phyloP scores from a whole-genome alignment of 495 filamentous ascomycete genomes.

The Penicillium salamii region DNA sequence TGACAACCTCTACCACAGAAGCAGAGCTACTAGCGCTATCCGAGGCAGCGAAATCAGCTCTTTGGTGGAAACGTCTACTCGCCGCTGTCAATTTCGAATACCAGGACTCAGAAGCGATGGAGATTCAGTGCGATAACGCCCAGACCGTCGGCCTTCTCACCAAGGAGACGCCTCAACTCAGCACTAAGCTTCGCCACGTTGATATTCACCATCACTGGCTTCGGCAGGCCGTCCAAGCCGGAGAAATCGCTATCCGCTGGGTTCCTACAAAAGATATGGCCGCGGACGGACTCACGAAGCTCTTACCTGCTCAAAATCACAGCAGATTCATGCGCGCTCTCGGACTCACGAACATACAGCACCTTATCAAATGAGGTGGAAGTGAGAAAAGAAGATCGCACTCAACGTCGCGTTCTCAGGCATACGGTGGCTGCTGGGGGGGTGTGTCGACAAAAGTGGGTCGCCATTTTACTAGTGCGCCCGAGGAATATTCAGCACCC shows the following conservation, averaged over 20 bases:
- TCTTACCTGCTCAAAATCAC: background rate
- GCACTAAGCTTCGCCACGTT: slow-evolving; percentile 16
- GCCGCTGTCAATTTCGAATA: background rate
- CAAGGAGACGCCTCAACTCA: background rate
- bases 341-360: too few relatives aligned
- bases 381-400: too few relatives aligned
- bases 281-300: slow-evolving; percentile 15
- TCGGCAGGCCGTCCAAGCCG: slow-evolving; percentile 6
- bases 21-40: slow-evolving; percentile 16
- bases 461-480: too few relatives aligned
- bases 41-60: background rate
- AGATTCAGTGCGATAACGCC: slow-evolving; percentile 2
- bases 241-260: slow-evolving; percentile 1
- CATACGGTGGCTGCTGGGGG: too few relatives aligned
- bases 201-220: slow-evolving; percentile 19
- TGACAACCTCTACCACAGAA: slow-evolving; percentile 19
- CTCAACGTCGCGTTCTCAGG: too few relatives aligned
- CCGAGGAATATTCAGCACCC: too few relatives aligned
- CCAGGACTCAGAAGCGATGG: background rate
- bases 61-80: slow-evolving; percentile 10
- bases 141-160: background rate
- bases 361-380: too few relatives aligned
- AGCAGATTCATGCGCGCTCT: too few relatives aligned
- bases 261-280: slow-evolving; percentile 9
- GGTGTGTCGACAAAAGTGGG: too few relatives aligned